Evolutionary conservation across 2,329 filamentous ascomycete species (phyloP).

Genomic region (Westerdykella ornata): DNA sequence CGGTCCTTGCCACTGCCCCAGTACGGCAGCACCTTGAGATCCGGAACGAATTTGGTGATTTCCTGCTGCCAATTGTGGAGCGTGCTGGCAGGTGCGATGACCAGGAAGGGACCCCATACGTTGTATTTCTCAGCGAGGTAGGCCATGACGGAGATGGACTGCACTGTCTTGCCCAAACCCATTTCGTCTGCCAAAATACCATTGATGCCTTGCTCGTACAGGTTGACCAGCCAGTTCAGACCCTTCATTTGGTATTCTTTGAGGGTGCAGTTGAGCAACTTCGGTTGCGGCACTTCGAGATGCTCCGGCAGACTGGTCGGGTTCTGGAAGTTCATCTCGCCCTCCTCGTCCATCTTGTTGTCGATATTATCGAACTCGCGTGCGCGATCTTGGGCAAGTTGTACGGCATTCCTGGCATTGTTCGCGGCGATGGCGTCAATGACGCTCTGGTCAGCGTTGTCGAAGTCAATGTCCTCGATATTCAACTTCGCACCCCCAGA

Average conservation of each 20-base stretch:
- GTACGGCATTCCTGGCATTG: conserved; percentile 91
- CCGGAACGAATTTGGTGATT: conserved; percentile 88
- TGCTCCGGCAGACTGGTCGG: conserved; percentile 84
- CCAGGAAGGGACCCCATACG: conserved; percentile 95
- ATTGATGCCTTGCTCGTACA: conserved; percentile 99
- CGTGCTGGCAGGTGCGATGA: conserved; percentile 92
- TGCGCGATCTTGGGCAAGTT: conserved; percentile 88
- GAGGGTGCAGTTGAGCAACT: conserved; percentile 84
- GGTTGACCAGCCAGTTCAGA: conserved; percentile 97
- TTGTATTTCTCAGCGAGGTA: conserved; percentile 96
- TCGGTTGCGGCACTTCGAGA: conserved; percentile 89
- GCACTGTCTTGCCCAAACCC: conserved; percentile 98
- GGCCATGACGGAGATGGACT: conserved; percentile 98
- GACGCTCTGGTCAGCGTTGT: conserved; percentile 81
- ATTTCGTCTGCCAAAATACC: conserved; percentile 98
- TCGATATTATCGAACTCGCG: conserved; percentile 77
- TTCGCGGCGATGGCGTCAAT: conserved; percentile 81
- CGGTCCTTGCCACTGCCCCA: conserved; percentile 93
- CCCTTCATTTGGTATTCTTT: conserved; percentile 99
- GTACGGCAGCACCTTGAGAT: conserved; percentile 92
- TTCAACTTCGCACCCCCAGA: conserved; percentile 65
- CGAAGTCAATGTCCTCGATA: conserved; percentile 92
- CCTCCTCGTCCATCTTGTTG: conserved; percentile 75
- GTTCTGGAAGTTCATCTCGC: conserved; percentile 99
- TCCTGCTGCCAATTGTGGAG: conserved; percentile 99